Base-by-base conservation (phyloP, 2,329 filamentous ascomycete species). In the Pseudogymnoascus sp. region DNA sequence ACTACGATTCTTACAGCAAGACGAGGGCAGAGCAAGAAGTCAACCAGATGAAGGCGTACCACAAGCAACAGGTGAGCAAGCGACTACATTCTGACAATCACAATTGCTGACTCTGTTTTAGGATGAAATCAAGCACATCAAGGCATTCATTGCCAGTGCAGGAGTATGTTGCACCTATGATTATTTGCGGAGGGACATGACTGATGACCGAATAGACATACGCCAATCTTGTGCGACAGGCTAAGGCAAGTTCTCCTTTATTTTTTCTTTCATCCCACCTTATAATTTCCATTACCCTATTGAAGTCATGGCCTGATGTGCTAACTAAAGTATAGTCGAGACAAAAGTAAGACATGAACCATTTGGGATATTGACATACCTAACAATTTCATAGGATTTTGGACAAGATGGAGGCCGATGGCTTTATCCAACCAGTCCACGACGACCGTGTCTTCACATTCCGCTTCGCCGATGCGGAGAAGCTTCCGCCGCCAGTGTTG, bases 391-490 rank as follows among this genome's bases (percentile, higher is more conserved):
- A 41, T 41, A 41, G 38, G 91, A 97, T 97, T 77, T 84, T 97
- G 69, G 94, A 99, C 85, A 99, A 99, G 88, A 99, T 99, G 94
- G 93, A 97, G 83, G 94, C 95, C 70, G 94, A 99, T 72, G 94
- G 94, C 69, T 94, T 97, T 78, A 97, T 99, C 74, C 89, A 99
- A 78, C 90, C 91, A 63, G 92, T 99, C 66, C 78, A 83, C 62
- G 78, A 85, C 67, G 94, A 99, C 78, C 85, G 86, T 66, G 89
- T 96, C 73, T 99, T 99, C 81, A 93, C 88, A 63, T 99, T 99
- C 88, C 88, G 93, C 73, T 99, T 99, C 77, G 94, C 94, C 69
- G 92, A 97, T 73, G 94, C 97, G 61, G 94, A 99, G 75, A 99
- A 99, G 84, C 88, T 99, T n/a, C 94, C 94, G 11, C 95, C 94